These are phyloP conservation scores for Spatholobus suberectus DNA, from an alignment of 306 rosid species.

Conservation along the genomic window DNA sequence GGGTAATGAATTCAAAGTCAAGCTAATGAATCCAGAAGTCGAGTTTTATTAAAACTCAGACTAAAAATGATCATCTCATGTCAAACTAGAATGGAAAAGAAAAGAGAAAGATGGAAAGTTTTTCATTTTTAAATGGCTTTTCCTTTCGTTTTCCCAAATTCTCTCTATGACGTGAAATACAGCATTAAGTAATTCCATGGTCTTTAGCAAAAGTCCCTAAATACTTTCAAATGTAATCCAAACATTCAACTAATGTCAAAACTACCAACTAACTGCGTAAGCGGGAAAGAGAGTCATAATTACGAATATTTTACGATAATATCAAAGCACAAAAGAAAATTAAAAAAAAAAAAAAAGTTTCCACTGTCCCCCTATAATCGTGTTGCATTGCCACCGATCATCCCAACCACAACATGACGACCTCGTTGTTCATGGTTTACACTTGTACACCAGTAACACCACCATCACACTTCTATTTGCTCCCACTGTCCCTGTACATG, in stretches of 20 bases:
- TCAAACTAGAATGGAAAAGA: too few species aligned
- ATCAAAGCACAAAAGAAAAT: background rate
- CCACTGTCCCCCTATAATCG: background rate
- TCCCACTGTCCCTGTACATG: background rate
- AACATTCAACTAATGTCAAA: too few species aligned
- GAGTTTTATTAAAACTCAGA: too few species aligned
- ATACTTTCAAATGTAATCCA: background rate
- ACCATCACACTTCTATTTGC: background rate
- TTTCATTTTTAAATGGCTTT: too few species aligned
- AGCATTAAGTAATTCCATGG: background rate
- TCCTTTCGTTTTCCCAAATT: too few species aligned
- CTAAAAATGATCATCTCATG: too few species aligned
- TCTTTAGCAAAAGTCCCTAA: background rate
- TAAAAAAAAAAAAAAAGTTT: background rate
- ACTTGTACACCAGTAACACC: conserved; percentile 12
- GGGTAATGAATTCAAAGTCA: too few species aligned
- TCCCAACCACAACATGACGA: background rate
- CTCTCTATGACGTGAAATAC: too few species aligned
- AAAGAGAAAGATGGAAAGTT: too few species aligned
- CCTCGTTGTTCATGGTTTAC: background rate
- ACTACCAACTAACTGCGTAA: background rate
- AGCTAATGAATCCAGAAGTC: too few species aligned
- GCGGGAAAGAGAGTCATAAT: background rate
- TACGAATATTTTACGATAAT: background rate
- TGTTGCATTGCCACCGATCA: background rate